Conservation (phyloP, 148 eudicot species). For the Silene conica region DNA sequence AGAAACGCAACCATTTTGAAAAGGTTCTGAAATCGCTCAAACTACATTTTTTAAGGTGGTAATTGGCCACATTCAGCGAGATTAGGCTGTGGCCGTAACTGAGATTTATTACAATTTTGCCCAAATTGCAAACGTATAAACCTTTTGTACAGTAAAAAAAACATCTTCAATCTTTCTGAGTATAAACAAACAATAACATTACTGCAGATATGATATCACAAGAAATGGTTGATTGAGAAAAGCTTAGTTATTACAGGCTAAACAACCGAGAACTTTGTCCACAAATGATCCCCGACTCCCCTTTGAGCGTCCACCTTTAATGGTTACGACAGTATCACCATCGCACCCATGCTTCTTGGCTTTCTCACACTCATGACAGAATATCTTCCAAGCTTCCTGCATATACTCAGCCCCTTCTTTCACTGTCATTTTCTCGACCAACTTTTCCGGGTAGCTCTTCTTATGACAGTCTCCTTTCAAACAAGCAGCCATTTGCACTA, state of each 20-base stretch:
- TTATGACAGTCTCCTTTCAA: slow-evolving; percentile 62
- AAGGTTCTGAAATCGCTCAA: too few species aligned
- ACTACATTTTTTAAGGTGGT: too few species aligned
- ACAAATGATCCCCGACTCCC: slow-evolving; percentile 25
- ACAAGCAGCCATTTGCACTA: slow-evolving; percentile 77
- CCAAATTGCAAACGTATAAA: background rate
- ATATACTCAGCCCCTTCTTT: slow-evolving; percentile 51
- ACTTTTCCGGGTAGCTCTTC: slow-evolving; percentile 46
- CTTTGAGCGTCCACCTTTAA: slow-evolving; percentile 1
- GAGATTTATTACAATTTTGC: too few species aligned
- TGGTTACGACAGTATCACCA: slow-evolving; percentile 26
- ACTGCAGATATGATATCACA: background rate
- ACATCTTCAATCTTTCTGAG: background rate
- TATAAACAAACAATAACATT: background rate
- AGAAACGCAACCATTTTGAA: too few species aligned
- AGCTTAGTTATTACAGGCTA: slow-evolving; percentile 35
- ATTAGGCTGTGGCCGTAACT: too few species aligned
- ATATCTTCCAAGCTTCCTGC: slow-evolving; percentile 42
- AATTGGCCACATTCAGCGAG: too few species aligned
- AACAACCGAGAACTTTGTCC: slow-evolving; percentile 46
- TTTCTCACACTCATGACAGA: slow-evolving; percentile 50
- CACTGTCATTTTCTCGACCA: slow-evolving; percentile 63
- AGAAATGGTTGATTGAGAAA: background rate
- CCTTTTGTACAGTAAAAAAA: background rate
- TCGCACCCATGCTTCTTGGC: slow-evolving; percentile 40